Percentiles rank a stretch among this genome's conserved stretches.
These are phyloP conservation scores for Alternaria sp. DNA, from an alignment of 2,329 filamentous ascomycete species.

Conservation along the genomic window DNA sequence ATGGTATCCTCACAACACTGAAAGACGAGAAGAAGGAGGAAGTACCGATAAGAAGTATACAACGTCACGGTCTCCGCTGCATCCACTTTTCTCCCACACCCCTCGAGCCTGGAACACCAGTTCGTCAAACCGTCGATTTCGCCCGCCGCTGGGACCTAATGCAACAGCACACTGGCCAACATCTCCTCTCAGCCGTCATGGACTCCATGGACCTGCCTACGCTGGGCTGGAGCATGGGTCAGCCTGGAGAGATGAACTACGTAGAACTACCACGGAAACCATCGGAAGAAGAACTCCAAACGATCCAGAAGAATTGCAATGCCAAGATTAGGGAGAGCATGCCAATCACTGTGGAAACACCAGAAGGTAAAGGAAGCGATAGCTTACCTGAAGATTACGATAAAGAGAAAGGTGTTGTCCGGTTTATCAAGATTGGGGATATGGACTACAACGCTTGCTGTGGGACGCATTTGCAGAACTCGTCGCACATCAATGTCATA, in stretches of 20 bases:
- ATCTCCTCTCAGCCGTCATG: constrained; percentile 44
- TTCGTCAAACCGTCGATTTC: constrained; percentile 39
- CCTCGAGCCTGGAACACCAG: constrained; percentile 73
- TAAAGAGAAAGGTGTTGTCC: constrained; percentile 38
- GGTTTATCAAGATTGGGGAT: constrained; percentile 42
- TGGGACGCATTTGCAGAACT: constrained; percentile 43
- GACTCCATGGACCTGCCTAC: constrained; percentile 38
- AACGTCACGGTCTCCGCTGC: constrained; percentile 62
- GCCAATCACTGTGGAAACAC: constrained; percentile 40
- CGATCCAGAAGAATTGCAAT: constrained; percentile 38
- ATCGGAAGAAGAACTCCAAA: constrained; percentile 28
- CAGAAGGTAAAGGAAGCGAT: constrained; percentile 30
- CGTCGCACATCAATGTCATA: constrained; percentile 38
- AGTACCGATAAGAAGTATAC: constrained; percentile 38
- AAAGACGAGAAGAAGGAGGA: constrained; percentile 12
- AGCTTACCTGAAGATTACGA: constrained; percentile 42
- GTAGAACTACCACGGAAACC: constrained; percentile 41
- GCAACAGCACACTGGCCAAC: constrained; percentile 46
- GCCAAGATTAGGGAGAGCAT: constrained; percentile 34
- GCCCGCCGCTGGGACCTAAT: constrained; percentile 42
- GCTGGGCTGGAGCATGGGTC: constrained; percentile 41
- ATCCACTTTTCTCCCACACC: constrained; percentile 83
- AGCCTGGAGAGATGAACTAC: constrained; percentile 43
- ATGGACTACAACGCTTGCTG: constrained; percentile 45
- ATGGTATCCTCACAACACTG: constrained; percentile 37